Percentiles rank a stretch among this genome's conserved stretches.
These are phyloP conservation scores for Aspergillus flavus DNA, from an alignment of 2,329 filamentous ascomycete genomes.

Conservation along the genomic window DNA sequence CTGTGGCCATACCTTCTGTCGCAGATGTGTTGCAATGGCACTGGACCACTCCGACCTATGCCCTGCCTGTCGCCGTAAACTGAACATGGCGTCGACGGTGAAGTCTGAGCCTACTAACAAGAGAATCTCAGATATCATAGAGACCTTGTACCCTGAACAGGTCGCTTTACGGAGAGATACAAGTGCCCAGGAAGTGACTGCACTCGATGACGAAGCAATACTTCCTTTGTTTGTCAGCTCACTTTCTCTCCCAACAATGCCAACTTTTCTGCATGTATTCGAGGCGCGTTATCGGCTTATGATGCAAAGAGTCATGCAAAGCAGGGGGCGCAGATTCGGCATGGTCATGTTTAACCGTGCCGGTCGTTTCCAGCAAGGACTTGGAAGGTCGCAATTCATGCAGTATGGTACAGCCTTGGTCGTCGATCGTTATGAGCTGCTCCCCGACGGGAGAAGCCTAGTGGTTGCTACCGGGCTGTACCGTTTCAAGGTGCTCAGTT, in stretches of 20 bases:
- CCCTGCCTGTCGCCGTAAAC: constrained; percentile 72
- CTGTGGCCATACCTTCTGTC: constrained; percentile 90
- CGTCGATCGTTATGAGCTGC: constrained; percentile 72
- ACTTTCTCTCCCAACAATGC: constrained; percentile 78
- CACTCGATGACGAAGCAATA: constrained; percentile 58
- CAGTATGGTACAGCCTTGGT: constrained; percentile 77
- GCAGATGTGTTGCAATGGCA: constrained; percentile 73
- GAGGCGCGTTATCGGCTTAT: constrained; percentile 91
- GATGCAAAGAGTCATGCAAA: constrained; percentile 75
- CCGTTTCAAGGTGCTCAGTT: constrained; percentile 70
- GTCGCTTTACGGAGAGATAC: constrained; percentile 60
- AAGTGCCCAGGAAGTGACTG: constrained; percentile 59
- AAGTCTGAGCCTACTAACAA: constrained; percentile 61
- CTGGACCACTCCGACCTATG: constrained; percentile 78
- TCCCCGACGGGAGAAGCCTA: constrained; percentile 79
- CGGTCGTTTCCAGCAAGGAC: constrained; percentile 55
- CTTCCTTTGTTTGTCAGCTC: constrained; percentile 81
- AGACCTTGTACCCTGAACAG: constrained; percentile 69
- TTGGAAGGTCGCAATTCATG: constrained; percentile 62
- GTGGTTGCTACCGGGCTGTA: constrained; percentile 77
- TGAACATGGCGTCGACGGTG: constrained; percentile 58
- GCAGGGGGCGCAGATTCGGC: constrained; percentile 73
- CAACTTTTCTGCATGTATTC: constrained; percentile 86
- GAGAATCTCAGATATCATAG: constrained; percentile 64
- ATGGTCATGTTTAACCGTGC: constrained; percentile 74